A percentile compares a stretch with the other conserved stretches of the same genome.
Conservation (phyloP, 2,329 filamentous ascomycete genomes). For the Exutisphaerella laricina region DNA sequence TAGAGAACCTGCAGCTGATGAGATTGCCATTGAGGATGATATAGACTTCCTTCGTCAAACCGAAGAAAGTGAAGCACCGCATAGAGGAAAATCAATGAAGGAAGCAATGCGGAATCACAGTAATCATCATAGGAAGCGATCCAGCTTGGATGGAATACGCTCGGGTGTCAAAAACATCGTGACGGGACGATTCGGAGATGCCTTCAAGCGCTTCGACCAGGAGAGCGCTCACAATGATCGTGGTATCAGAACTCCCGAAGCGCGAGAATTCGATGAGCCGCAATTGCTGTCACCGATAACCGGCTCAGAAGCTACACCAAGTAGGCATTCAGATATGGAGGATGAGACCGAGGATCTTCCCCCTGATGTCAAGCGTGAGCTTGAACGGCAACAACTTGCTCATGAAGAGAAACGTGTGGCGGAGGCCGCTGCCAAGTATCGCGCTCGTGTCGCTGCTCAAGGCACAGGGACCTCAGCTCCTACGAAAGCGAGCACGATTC, state of each 20-base stretch:
- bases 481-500: constrained; percentile 74
- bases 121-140: constrained; percentile 61
- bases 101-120: constrained; percentile 46
- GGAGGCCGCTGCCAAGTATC: constrained; percentile 82
- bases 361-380: constrained; percentile 82
- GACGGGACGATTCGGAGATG: constrained; percentile 85
- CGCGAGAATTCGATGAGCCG: constrained; percentile 23
- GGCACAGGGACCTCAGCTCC: constrained; percentile 48
- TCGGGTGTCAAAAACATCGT: constrained; percentile 68
- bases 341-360: constrained; percentile 67
- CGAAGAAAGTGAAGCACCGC: constrained; percentile 55
- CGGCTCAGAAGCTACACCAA: constrained; percentile 68
- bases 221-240: constrained; percentile 13
- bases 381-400: constrained; percentile 73
- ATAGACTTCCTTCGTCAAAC: constrained; percentile 75
- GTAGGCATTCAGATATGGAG: constrained; percentile 46
- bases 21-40: constrained; percentile 67
- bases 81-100: constrained; percentile 12
- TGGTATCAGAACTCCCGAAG: constrained; percentile 18
- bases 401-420: constrained; percentile 89
- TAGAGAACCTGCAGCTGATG: constrained; percentile 48
- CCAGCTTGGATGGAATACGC: constrained; percentile 60
- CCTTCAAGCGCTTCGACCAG: constrained; percentile 84
- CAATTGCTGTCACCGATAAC: constrained; percentile 61
- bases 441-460: constrained; percentile 62